Percentiles rank a stretch among this genome's conserved stretches.
These are phyloP conservation scores for Prunus yedoensis DNA, from an alignment of 331 rosid genomes.

Conservation along the genomic window DNA sequence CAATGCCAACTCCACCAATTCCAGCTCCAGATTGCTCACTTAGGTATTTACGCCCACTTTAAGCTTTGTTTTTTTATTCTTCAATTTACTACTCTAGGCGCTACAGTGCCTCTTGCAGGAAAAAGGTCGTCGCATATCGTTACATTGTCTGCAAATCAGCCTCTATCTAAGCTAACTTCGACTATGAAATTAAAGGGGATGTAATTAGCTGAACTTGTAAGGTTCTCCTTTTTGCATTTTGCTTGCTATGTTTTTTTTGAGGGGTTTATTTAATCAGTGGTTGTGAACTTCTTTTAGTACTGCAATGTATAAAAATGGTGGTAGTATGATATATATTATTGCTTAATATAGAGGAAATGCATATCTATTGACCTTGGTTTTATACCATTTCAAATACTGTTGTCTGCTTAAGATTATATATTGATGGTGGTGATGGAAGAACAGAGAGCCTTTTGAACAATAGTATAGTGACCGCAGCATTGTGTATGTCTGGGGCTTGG, in stretches of 20 bases:
- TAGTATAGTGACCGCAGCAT: neutral
- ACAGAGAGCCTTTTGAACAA: neutral
- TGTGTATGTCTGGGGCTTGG: neutral
- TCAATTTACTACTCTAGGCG: too few species aligned
- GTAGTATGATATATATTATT: constrained; percentile 22
- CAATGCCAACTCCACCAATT: too few species aligned
- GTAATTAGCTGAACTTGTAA: neutral
- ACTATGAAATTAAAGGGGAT: neutral
- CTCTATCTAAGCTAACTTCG: neutral
- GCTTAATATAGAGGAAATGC: constrained; percentile 43
- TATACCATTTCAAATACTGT: neutral
- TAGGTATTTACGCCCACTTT: too few species aligned
- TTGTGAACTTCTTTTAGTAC: constrained; percentile 35
- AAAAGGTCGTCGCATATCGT: constrained; percentile 86
- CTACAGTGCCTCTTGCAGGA: constrained; percentile 63
- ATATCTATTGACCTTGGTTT: constrained; percentile 24
- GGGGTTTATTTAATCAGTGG: constrained; percentile 17
- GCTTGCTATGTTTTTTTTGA: constrained; percentile 10
- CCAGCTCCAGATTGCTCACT: too few species aligned
- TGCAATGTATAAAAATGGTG: constrained; percentile 45
- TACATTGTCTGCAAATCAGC: constrained; percentile 63
- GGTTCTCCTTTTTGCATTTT: constrained; percentile 11
- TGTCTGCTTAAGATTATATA: too few species aligned
- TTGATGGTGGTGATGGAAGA: neutral
- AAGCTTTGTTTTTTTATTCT: too few species aligned